These are phyloP conservation scores for Annulohypoxylon stygium DNA, from an alignment of 495 filamentous ascomycete species.

Conservation along the genomic window DNA sequence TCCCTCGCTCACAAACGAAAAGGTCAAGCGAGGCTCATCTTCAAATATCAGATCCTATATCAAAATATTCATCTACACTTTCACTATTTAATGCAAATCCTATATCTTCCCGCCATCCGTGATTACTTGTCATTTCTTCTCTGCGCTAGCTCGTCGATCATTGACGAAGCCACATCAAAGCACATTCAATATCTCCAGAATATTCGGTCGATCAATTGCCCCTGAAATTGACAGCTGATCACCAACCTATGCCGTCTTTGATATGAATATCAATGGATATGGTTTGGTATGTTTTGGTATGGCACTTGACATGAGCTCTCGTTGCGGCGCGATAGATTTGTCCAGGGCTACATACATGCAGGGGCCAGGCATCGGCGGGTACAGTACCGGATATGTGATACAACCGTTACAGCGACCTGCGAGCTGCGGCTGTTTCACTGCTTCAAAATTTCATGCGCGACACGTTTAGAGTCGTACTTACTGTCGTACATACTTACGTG, in stretches of 20 bases:
- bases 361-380: conserved; percentile 29
- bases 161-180: neutral
- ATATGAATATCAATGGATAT: neutral
- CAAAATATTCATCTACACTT: neutral
- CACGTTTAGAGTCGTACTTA: conserved; percentile 4
- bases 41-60: conserved; percentile 3
- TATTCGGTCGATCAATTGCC: conserved; percentile 34
- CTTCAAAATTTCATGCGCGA: conserved; percentile 39
- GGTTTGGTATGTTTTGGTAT: neutral
- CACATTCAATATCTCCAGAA: conserved; percentile 38
- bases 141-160: conserved; percentile 1
- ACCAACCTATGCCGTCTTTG: conserved; percentile 20
- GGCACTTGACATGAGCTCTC: conserved; percentile 25
- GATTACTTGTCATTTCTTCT: conserved; percentile 6
- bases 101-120: neutral
- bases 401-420: conserved; percentile 43
- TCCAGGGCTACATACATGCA: conserved; percentile 33
- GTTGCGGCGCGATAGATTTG: conserved; percentile 32
- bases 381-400: conserved; percentile 47
- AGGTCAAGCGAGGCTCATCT: conserved; percentile 1
- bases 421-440: conserved; percentile 46
- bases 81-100: neutral
- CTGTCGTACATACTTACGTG: conserved; percentile 16
- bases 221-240: conserved; percentile 27
- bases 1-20: neutral